Conservation (phyloP, 305 asterid species). For the Fraxinus ornus region DNA sequence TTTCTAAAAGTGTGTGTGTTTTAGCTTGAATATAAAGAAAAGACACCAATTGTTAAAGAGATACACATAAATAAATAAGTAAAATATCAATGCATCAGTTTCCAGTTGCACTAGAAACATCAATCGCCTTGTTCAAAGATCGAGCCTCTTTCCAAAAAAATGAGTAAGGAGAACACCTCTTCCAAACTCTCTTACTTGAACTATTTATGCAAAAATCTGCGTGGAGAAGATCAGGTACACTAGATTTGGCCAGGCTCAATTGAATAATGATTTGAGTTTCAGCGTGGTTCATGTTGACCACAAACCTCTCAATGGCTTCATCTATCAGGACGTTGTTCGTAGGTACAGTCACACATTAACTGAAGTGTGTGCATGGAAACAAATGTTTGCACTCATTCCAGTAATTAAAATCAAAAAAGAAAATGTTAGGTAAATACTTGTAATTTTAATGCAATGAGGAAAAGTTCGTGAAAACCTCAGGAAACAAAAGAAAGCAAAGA, state of each 20-base stretch:
- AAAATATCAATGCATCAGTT: not conserved
- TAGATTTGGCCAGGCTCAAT: not conserved
- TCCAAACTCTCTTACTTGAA: not conserved
- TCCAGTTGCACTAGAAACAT: not conserved
- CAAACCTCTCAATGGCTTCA: not conserved
- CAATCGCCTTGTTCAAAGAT: not conserved
- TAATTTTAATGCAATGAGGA: not conserved
- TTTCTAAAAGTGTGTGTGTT: not conserved
- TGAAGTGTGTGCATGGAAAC: not conserved
- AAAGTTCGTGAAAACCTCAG: not conserved
- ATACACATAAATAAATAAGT: not conserved
- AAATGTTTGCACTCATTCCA: not conserved
- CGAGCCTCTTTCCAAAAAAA: not conserved
- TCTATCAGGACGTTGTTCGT: not conserved
- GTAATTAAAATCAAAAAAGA: not conserved
- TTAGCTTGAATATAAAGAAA: not conserved
- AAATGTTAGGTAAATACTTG: not conserved
- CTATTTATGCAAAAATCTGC: not conserved
- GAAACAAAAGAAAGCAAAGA: slow-evolving; percentile 21
- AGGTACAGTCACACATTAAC: not conserved
- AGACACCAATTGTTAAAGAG: not conserved
- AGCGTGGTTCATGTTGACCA: slow-evolving; percentile 1
- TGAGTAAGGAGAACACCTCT: not conserved
- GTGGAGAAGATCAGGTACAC: slow-evolving; percentile 8
- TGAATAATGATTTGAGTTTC: not conserved